Percentiles rank a stretch among this genome's conserved stretches.
Conservation (phyloP, 2,329 filamentous ascomycete genomes). For the Beauveria asiatica region DNA sequence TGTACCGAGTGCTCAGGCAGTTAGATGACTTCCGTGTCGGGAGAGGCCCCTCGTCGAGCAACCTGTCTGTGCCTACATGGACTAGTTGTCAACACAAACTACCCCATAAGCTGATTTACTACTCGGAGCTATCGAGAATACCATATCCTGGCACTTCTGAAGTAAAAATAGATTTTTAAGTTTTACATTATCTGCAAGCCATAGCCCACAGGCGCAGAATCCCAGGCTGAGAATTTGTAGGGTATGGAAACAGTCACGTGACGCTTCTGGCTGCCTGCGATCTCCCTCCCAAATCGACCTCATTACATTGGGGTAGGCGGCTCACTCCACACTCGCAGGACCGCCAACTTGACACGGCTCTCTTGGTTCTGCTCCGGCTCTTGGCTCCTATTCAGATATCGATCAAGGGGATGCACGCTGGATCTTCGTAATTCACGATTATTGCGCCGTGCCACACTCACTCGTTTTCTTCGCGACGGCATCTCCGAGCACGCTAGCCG, state of each 20-base stretch:
- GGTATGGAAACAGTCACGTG: conserved; percentile 6
- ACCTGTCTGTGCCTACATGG: too few relatives aligned
- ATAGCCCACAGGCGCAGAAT: not conserved
- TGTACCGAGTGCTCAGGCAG: too few relatives aligned
- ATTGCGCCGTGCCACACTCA: not conserved
- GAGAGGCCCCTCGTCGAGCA: too few relatives aligned
- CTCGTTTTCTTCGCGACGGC: conserved; percentile 6
- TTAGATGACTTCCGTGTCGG: rapidly evolving
- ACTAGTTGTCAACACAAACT: not conserved
- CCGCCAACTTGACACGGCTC: conserved; percentile 6
- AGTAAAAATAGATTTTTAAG: not conserved
- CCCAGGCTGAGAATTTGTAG: not conserved
- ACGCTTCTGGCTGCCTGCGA: not conserved
- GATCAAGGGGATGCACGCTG: not conserved
- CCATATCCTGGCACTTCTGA: not conserved
- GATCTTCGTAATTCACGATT: not conserved
- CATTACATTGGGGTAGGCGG: conserved; percentile 10
- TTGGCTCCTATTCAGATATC: not conserved
- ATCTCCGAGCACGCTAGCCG: not conserved
- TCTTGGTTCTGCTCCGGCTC: not conserved
- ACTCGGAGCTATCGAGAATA: not conserved
- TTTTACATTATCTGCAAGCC: not conserved
- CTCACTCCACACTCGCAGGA: conserved; percentile 11
- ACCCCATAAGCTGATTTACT: not conserved
- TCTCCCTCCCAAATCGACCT: conserved; percentile 6